Conservation (phyloP, 2,329 filamentous ascomycete species). For the Aspergillus quadricinctus region DNA sequence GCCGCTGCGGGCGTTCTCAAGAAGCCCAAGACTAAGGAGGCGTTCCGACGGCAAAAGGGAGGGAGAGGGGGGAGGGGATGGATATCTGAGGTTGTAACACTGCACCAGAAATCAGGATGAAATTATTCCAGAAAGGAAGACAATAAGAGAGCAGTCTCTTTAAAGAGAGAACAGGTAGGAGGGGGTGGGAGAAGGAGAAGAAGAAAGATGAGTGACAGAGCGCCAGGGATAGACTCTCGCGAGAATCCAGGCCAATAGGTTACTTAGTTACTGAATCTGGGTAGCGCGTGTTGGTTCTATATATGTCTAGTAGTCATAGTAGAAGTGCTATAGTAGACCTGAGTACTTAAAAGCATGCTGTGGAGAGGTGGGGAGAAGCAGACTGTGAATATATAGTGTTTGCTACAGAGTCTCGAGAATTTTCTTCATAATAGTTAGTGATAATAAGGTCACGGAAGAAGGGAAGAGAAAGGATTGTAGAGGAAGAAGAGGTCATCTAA, state of each 20-base stretch:
- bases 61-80: slow-evolving; percentile 1
- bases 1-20: slow-evolving; percentile 31
- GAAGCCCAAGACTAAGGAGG: slow-evolving; percentile 9
- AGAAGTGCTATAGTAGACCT: too few species aligned
- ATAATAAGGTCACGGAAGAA: background rate
- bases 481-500: background rate
- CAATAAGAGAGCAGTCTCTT: background rate
- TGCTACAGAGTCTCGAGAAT: background rate
- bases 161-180: background rate
- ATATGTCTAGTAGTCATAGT: background rate
- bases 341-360: background rate
- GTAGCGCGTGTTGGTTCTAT: background rate
- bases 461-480: background rate
- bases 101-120: background rate
- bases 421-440: too few species aligned
- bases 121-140: background rate
- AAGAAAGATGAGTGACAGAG: background rate
- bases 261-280: background rate
- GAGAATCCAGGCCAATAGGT: background rate
- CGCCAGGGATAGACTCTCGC: background rate
- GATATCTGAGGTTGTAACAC: background rate
- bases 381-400: background rate
- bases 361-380: background rate
- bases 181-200: background rate
- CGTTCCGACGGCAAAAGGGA: slow-evolving; percentile 10